phyloP scores from a whole-genome alignment of 495 filamentous ascomycete genomes.

The Rostrohypoxylon terebratum region DNA sequence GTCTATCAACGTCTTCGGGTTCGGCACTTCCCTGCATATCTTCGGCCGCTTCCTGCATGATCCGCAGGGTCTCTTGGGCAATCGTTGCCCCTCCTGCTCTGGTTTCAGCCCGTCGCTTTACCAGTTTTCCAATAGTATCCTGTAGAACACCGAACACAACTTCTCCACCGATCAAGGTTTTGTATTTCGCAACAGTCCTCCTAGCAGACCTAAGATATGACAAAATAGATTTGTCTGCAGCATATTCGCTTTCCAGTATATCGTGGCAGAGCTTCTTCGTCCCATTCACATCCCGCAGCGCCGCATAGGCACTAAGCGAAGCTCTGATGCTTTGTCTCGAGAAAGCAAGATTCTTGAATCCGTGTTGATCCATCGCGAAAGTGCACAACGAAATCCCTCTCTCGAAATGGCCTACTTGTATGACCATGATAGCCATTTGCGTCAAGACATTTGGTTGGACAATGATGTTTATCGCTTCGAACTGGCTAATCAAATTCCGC shows the following conservation, averaged over 20 bases:
- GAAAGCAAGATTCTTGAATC: constrained; percentile 46
- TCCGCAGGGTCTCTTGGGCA: constrained; percentile 26
- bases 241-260: constrained; percentile 45
- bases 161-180: background rate
- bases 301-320: constrained; percentile 54
- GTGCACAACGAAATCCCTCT: constrained; percentile 54
- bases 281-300: constrained; percentile 49
- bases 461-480: constrained; percentile 48
- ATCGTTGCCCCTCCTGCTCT: constrained; percentile 11
- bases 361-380: constrained; percentile 49
- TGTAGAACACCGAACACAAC: constrained; percentile 33
- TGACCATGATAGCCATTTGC: constrained; percentile 53
- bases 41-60: constrained; percentile 29
- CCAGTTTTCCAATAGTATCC: background rate
- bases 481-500: constrained; percentile 42
- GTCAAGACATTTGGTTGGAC: constrained; percentile 50
- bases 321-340: constrained; percentile 55
- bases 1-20: background rate
- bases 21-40: constrained; percentile 16
- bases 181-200: constrained; percentile 36
- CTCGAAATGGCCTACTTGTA: constrained; percentile 43
- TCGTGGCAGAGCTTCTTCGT: constrained; percentile 50
- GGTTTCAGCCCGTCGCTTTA: constrained; percentile 1
- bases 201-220: constrained; percentile 50
- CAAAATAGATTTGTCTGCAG: constrained; percentile 46